Conservation (phyloP, 2,329 filamentous ascomycete genomes). For the Fusarium annulatum region DNA sequence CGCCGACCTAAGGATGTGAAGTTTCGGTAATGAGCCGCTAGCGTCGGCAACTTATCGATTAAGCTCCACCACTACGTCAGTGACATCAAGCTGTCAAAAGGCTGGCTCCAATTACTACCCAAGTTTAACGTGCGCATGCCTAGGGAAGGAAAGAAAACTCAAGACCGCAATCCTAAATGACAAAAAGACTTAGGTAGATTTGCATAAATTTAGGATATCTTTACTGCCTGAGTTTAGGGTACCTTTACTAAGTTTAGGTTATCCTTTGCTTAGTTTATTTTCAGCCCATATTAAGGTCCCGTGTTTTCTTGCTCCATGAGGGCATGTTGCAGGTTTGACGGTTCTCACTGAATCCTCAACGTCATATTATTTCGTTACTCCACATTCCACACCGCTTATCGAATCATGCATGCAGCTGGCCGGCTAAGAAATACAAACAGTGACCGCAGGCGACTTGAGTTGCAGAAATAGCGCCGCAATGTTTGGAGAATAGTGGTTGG, state of each 20-base stretch:
- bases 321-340: not conserved
- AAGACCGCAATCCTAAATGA: not conserved
- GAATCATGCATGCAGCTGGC: slow-evolving; percentile 20
- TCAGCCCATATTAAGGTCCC: not conserved
- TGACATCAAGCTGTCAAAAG: not conserved
- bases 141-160: not conserved
- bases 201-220: no score
- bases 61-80: slow-evolving; percentile 27
- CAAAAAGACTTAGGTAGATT: not conserved
- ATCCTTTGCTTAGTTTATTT: not conserved
- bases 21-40: slow-evolving; percentile 20
- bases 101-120: slow-evolving; percentile 27
- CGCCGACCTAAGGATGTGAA: not conserved
- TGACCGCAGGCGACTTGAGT: not conserved
- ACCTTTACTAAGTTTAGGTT: no score
- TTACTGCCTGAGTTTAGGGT: no score
- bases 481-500: not conserved
- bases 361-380: slow-evolving; percentile 30
- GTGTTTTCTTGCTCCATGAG: not conserved
- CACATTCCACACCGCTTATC: slow-evolving; percentile 14
- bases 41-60: slow-evolving; percentile 46
- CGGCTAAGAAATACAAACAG: slow-evolving; percentile 17
- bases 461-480: not conserved
- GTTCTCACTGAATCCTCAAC: slow-evolving; percentile 23
- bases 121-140: not conserved